These are phyloP conservation scores for Stipa capillata DNA, from an alignment of 176 grass and related monocot species.

Conservation along the genomic window DNA sequence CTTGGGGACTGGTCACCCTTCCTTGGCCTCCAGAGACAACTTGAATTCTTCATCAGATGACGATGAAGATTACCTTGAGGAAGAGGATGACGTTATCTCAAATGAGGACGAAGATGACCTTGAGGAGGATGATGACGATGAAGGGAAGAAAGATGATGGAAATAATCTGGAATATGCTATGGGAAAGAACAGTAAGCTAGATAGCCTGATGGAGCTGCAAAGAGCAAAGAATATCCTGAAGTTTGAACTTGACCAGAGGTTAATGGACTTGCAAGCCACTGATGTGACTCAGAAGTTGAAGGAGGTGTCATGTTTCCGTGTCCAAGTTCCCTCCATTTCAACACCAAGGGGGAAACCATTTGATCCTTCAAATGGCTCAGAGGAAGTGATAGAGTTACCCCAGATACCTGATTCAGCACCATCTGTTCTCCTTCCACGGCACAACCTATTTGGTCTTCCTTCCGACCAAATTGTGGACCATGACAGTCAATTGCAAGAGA, in stretches of 20 bases:
- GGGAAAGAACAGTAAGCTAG: constrained; percentile 10
- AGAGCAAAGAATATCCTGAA: constrained; percentile 43
- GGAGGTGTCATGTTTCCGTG: constrained; percentile 38
- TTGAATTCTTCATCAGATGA: constrained; percentile 32
- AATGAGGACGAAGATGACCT: constrained; percentile 29
- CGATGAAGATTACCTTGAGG: constrained; percentile 25
- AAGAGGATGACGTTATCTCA: constrained; percentile 17
- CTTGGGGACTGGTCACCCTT: constrained; percentile 6
- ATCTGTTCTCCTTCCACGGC: constrained; percentile 33
- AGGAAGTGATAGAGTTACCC: constrained; percentile 37
- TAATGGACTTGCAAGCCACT: constrained; percentile 50
- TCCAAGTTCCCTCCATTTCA: constrained; percentile 52
- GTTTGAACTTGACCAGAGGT: constrained; percentile 46
- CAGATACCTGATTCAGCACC: constrained; percentile 60
- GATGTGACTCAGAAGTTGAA: constrained; percentile 36
- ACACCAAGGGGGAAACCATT: constrained; percentile 27
- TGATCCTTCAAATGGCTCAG: constrained; percentile 33
- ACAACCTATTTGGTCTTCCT: constrained; percentile 38
- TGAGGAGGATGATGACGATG: too few relatives aligned
- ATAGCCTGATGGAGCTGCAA: constrained; percentile 35
- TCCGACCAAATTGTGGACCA: constrained; percentile 21
- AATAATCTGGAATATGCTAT: constrained; percentile 13
- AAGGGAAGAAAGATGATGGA: constrained; percentile 22
- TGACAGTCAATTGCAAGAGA: constrained; percentile 16
- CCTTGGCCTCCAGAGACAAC: not conserved